Conservation (phyloP, 1,139 yeast genomes). For the Komagataea norvegica region DNA sequence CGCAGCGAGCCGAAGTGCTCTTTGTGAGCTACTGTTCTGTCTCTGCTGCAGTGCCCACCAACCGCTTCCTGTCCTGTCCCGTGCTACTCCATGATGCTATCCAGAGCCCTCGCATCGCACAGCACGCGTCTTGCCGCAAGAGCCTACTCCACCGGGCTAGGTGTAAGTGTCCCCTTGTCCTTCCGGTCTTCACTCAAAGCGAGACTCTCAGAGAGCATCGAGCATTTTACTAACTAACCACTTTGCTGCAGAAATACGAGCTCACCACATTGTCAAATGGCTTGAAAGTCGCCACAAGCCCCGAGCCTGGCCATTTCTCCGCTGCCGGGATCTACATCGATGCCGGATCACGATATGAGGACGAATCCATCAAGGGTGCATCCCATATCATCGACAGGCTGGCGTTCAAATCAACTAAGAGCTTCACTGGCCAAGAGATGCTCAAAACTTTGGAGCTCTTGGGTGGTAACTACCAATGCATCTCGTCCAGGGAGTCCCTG, state of each 20-base stretch:
- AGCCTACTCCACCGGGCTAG: neutral
- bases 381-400: constrained; percentile 82
- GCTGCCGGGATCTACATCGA: constrained; percentile 87
- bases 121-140: neutral
- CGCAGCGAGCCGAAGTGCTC: no score
- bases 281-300: constrained; percentile 75
- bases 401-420: constrained; percentile 77
- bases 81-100: neutral
- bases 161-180: neutral
- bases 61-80: no score
- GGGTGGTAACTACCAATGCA: constrained; percentile 94
- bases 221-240: constrained; percentile 3
- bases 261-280: constrained; percentile 69
- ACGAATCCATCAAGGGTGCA: constrained; percentile 52
- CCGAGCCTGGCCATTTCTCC: constrained; percentile 85
- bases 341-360: constrained; percentile 87
- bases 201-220: no score
- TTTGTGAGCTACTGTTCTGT: neutral
- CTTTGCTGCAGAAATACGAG: constrained; percentile 6
- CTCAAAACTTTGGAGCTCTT: constrained; percentile 67
- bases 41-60: neutral
- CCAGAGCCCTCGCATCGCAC: neutral
- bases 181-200: no score
- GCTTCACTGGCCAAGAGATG: constrained; percentile 63
- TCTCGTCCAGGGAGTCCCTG: constrained; percentile 87